These are phyloP conservation scores for Solanum lycopersicoides DNA, from an alignment of 257 asterid species.

Conservation along the genomic window DNA sequence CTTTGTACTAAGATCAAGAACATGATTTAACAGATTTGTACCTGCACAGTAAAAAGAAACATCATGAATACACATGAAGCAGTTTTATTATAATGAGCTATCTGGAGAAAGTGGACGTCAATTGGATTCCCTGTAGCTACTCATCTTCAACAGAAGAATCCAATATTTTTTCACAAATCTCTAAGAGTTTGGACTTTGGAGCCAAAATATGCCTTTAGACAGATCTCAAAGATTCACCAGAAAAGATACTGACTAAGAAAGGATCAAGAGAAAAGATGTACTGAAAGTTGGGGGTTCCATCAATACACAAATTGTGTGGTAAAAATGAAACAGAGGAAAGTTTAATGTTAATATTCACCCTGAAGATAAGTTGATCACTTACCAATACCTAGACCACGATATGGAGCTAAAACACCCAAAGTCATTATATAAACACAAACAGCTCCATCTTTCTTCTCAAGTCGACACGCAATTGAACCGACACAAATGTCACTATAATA, in stretches of 20 bases:
- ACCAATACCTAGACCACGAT: constrained; percentile 44
- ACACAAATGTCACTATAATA: constrained; percentile 90
- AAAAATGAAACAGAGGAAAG: background rate
- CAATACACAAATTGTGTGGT: background rate
- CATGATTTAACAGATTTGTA: constrained; percentile 69
- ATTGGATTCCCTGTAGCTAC: background rate
- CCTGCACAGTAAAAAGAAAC: constrained; percentile 28
- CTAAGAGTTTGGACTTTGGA: background rate
- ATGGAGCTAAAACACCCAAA: constrained; percentile 47
- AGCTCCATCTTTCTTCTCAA: constrained; percentile 79
- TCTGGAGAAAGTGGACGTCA: background rate
- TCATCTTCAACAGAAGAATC: background rate
- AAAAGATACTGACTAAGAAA: background rate
- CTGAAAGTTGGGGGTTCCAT: background rate
- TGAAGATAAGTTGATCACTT: constrained; percentile 1
- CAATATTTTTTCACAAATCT: background rate
- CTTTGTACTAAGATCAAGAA: constrained; percentile 64
- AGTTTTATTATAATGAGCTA: background rate
- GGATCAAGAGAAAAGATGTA: background rate
- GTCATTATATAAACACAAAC: constrained; percentile 87
- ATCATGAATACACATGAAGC: background rate
- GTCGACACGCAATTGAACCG: constrained; percentile 92
- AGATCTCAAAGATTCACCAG: background rate
- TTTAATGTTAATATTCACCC: background rate
- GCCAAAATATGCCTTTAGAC: background rate